These are phyloP conservation scores for Monosporozyma unispora DNA, from an alignment of 805 yeast genomes.

Conservation along the genomic window DNA sequence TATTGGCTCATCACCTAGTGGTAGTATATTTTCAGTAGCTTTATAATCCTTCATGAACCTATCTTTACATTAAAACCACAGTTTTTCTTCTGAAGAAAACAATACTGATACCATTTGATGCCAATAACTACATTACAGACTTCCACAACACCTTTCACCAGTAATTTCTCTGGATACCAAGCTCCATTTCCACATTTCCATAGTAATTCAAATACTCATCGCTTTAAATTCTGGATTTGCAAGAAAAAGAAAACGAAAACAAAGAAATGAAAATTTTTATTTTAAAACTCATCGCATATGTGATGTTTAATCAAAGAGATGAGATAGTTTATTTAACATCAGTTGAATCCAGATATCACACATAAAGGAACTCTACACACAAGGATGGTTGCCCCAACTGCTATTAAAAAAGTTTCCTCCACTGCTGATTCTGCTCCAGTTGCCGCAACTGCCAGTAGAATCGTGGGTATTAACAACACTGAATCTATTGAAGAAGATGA, in stretches of 20 bases:
- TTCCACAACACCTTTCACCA: too few relatives aligned
- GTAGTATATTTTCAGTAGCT: too few relatives aligned
- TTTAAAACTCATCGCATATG: background rate
- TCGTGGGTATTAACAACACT: constrained; percentile 26
- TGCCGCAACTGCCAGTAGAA: constrained; percentile 18
- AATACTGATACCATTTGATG: too few relatives aligned
- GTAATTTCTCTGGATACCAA: background rate
- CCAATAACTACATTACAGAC: too few relatives aligned
- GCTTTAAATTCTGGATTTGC: background rate
- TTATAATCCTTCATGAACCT: too few relatives aligned
- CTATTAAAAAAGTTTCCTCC: constrained; percentile 23
- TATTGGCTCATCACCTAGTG: too few relatives aligned
- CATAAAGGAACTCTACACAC: background rate
- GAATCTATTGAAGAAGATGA: constrained; percentile 30
- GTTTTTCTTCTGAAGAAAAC: too few relatives aligned
- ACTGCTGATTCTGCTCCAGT: background rate
- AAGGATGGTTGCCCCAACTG: constrained; percentile 32
- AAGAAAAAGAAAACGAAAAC: background rate
- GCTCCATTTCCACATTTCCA: too few relatives aligned
- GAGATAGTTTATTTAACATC: background rate
- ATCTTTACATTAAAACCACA: too few relatives aligned
- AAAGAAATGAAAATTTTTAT: constrained; percentile 1
- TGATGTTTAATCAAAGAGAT: background rate
- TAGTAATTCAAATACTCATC: too few relatives aligned
- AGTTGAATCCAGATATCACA: background rate